Conservation (phyloP, 2,329 filamentous ascomycete genomes). For the Coniochaeta sp. region DNA sequence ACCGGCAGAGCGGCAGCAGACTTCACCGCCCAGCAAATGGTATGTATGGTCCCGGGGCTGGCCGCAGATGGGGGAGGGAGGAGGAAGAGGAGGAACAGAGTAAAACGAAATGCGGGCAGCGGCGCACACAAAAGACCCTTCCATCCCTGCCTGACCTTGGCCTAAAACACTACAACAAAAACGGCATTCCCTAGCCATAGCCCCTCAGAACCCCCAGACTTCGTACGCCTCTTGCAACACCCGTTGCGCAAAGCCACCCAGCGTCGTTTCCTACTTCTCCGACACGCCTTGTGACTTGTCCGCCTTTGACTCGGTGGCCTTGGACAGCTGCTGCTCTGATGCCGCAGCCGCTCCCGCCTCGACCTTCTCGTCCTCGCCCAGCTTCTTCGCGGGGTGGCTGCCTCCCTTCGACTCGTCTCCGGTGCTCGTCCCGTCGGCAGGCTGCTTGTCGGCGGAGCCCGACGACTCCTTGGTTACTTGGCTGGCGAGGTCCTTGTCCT, state of each 20-base stretch:
- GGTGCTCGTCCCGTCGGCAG: constrained; percentile 8
- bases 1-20: not conserved
- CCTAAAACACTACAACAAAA: not conserved
- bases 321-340: not conserved
- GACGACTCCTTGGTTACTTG: constrained; percentile 66
- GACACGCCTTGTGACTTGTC: not conserved
- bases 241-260: not conserved
- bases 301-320: not conserved
- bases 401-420: not conserved
- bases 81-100: too few species aligned
- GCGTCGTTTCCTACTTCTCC: constrained; percentile 1
- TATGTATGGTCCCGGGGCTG: not conserved
- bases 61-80: not conserved
- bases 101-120: not conserved
- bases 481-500: constrained; percentile 78
- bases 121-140: not conserved
- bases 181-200: not conserved
- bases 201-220: not conserved
- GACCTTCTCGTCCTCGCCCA: constrained; percentile 1
- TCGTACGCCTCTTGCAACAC: not conserved
- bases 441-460: constrained; percentile 10
- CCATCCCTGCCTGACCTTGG: not conserved
- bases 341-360: not conserved
- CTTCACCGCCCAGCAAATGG: not conserved
- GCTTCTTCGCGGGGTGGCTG: not conserved